Evolutionary conservation across 306 rosid species (phyloP), one percentile per base, ranked within the genome.

Genomic region (Fragaria iinumae): DNA sequence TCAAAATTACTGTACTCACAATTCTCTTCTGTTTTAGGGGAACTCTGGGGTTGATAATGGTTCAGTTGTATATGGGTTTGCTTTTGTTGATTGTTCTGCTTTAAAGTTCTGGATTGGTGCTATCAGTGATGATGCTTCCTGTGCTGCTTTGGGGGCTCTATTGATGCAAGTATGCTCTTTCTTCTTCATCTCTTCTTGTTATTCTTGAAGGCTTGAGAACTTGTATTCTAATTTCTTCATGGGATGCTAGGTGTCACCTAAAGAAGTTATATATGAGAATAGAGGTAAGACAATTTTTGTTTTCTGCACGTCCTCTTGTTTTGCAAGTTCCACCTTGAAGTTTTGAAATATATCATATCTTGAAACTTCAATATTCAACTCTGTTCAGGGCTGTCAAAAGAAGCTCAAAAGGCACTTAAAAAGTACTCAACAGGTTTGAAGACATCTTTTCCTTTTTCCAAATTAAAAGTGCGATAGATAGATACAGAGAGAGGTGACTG

Each of bases 81-180:
- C 97, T 67, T 95, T 92, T 86, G 96, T 89, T 81, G 99, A 90
- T 76, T 92, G 99, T 86, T 97, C 96, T 78, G 91, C 92, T 79
- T 89, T 92, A 67, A 91, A 84, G 81, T 79, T 90, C 80, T 95
- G 97, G 99, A 82, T 87, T 77, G 99, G 99, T 74, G 89, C 92
- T 70, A 84, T 92, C 75, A 87, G 81, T 6, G 97, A 95, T n/a
- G 96, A 89, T 75, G 89, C 92, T 44, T 92, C 96, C 29, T 90
- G 85, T 82, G 90, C 99, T 82, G 92, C 93, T 80, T 66, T 95
- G 80, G 99, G 98, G 76, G 90, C 97, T 76, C 83, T 92, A 77
- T 83, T 95, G 89, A 88, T 95, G 97, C 97, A 92, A 77, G 97
- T 90, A 90, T 67, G 96, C 36, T 82, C 65, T 69, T 82, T 55